Base-by-base conservation (phyloP, 2,329 filamentous ascomycete species). In the Claviceps africana region DNA sequence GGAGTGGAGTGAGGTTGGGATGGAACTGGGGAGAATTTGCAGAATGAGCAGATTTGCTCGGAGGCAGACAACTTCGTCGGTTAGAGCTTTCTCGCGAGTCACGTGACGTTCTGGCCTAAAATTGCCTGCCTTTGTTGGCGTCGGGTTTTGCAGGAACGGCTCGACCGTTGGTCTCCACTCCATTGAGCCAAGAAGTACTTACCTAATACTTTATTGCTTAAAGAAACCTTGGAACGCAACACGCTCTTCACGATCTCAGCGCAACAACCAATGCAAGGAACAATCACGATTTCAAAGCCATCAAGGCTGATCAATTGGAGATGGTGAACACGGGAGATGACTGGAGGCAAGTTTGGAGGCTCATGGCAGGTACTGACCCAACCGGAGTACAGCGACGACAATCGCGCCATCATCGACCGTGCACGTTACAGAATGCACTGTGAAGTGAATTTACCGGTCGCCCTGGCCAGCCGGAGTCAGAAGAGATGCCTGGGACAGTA, bases 1-100 rank as follows among this genome's bases (percentile, higher is more conserved):
- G 67, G 73, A 72, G 75, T 74, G 76, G 74, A 77, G 74, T 74
- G 71, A 71, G 71, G 73, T 75, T 72, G 65, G 69, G 69, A 69
- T 67, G 68, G 67, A 66, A 62, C 66, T 70, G 69, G 68, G 67
- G 67, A 72, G 70, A 72, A 71, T 71, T 71, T 70, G 67, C 66
- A 67, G 67, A 68, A 62, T 70, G 69, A 72, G 70, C 69, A 72
- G 69, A 70, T 71, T 71, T 72, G 69, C 68, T 69, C 65, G 67
- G 67, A 63, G 67, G 61, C 59, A 60, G 60, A 63, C 65, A 61
- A 67, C 66, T 67, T 69, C 62, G 64, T 69, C 67, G 65, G 68
- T 64, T 68, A 70, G 68, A 71, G 68, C 68, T 70, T 71, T 69
- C 63, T 60, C 57, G 49, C 45, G 43, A 47, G 56, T 70, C 69